These are phyloP conservation scores for Lactifluus rugatus DNA, from an alignment of 768 basidiomycete species.

Conservation along the genomic window DNA sequence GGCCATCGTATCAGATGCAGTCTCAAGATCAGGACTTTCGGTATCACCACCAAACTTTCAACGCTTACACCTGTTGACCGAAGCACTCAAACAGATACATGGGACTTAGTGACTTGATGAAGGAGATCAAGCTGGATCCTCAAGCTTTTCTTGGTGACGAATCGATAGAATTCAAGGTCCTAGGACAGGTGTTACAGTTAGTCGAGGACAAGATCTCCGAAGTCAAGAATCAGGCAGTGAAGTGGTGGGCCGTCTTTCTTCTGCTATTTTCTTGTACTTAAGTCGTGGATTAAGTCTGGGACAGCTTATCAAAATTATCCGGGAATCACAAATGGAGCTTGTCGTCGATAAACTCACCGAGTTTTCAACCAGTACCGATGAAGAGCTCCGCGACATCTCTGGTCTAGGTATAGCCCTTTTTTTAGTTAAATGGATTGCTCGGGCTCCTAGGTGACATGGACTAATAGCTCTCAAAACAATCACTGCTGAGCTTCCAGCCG, in stretches of 20 bases:
- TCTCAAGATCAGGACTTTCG: slow-evolving; percentile 87
- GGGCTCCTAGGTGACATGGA: not conserved
- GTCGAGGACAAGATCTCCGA: slow-evolving; percentile 95
- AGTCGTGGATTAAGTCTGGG: slow-evolving; percentile 51
- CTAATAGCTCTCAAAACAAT: slow-evolving; percentile 84
- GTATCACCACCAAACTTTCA: slow-evolving; percentile 35
- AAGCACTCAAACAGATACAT: slow-evolving; percentile 58
- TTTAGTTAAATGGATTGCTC: not conserved
- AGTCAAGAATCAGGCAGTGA: slow-evolving; percentile 96
- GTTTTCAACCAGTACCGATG: slow-evolving; percentile 78
- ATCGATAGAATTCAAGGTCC: slow-evolving; percentile 69
- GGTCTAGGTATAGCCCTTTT: slow-evolving; percentile 56
- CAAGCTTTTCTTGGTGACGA: slow-evolving; percentile 77
- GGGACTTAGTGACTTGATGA: slow-evolving; percentile 91
- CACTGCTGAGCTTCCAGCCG: slow-evolving; percentile 78
- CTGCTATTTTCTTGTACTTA: not conserved
- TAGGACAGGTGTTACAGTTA: slow-evolving; percentile 73
- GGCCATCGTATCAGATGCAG: slow-evolving; percentile 52
- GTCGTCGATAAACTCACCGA: slow-evolving; percentile 87
- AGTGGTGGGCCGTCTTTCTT: slow-evolving; percentile 50
- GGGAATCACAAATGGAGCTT: slow-evolving; percentile 69
- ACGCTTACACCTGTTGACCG: slow-evolving; percentile 13
- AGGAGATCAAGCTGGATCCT: slow-evolving; percentile 75
- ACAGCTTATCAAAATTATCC: slow-evolving; percentile 81
- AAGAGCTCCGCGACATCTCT: slow-evolving; percentile 90